Percentiles rank a stretch among this genome's conserved stretches.
Evolutionary conservation across 768 basidiomycete species (phyloP).

Genomic region (Russula brevipes): DNA sequence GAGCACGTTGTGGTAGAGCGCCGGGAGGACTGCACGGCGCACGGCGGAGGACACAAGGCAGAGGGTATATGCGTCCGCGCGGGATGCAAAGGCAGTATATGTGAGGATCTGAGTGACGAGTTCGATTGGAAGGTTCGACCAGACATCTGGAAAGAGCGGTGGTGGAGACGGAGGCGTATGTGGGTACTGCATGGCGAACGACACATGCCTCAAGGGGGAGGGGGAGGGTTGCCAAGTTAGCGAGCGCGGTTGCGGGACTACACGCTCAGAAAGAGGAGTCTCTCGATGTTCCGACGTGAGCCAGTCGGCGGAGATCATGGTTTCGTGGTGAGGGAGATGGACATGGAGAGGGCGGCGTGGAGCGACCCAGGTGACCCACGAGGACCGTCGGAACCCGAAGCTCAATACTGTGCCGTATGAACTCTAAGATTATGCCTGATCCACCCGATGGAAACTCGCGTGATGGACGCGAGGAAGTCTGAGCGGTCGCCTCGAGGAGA

Average conservation of each 20-base stretch:
- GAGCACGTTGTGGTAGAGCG: constrained; percentile 23
- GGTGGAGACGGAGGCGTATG: background rate
- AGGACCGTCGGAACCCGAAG: constrained; percentile 4
- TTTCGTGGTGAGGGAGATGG: background rate
- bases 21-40: constrained; percentile 24
- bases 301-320: constrained; percentile 14
- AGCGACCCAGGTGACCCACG: background rate
- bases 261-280: background rate
- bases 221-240: constrained; percentile 21
- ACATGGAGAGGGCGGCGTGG: background rate
- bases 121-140: constrained; percentile 23
- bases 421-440: background rate
- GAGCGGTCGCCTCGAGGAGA: background rate
- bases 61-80: constrained; percentile 18
- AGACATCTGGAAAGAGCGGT: background rate
- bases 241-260: constrained; percentile 6
- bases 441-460: background rate
- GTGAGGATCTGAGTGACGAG: constrained; percentile 21
- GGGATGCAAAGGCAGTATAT: constrained; percentile 21
- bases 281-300: constrained; percentile 6
- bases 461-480: background rate
- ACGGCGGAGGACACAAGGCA: constrained; percentile 27
- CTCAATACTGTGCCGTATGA: background rate
- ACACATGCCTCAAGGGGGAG: constrained; percentile 14
- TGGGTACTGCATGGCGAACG: background rate